Conservation (phyloP, 768 basidiomycete genomes). For the Termitomyces sp. region DNA sequence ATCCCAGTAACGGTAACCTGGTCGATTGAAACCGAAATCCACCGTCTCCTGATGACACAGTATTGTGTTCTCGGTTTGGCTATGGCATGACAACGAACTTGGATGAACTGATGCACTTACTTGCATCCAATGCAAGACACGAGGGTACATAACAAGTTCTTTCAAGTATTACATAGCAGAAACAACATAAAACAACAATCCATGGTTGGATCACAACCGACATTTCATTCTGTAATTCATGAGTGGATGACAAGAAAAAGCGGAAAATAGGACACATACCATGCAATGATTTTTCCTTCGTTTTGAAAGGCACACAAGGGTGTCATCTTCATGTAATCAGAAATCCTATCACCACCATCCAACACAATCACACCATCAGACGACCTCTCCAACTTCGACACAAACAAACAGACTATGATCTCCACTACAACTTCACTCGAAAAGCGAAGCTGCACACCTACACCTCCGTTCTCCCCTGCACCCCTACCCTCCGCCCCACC, state of each 20-base stretch:
- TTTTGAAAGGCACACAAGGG: constrained; percentile 5
- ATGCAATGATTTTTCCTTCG: background rate
- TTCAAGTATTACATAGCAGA: constrained; percentile 6
- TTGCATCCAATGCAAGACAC: background rate
- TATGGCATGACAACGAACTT: background rate
- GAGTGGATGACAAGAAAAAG: background rate
- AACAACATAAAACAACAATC: background rate
- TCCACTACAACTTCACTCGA: background rate
- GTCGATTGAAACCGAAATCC: background rate
- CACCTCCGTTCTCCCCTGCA: constrained; percentile 8
- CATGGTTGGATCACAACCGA: background rate
- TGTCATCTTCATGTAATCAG: constrained; percentile 4
- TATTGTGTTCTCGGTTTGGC: background rate
- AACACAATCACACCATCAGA: background rate
- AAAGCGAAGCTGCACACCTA: background rate
- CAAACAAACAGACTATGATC: background rate
- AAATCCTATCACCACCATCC: constrained; percentile 4
- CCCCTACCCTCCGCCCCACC: constrained; percentile 52
- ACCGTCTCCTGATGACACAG: background rate
- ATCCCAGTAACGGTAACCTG: background rate
- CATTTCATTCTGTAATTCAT: background rate
- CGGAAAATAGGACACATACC: background rate
- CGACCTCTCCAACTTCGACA: background rate
- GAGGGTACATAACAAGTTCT: background rate
- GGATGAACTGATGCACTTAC: background rate